phyloP scores from a whole-genome alignment of 2,329 filamentous ascomycete genomes.

The Ophiocordyceps camponoti-rufipedis region DNA sequence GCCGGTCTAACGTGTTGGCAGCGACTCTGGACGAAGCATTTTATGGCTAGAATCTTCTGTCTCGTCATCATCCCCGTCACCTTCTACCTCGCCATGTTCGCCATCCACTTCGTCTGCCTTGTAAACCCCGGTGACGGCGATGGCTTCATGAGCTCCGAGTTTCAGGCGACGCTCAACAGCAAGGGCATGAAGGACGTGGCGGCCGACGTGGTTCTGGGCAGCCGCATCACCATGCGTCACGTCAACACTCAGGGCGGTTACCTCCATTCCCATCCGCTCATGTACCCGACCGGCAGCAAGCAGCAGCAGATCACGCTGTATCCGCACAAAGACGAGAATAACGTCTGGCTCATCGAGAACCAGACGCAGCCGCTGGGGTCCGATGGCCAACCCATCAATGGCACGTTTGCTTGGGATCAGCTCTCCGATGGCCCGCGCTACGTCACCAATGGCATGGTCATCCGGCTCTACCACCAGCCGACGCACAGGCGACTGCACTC shows the following conservation, averaged over 20 bases:
- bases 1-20: conserved; percentile 11
- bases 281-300: conserved; percentile 96
- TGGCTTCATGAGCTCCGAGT: conserved; percentile 98
- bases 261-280: conserved; percentile 87
- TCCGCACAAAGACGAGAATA: conserved; percentile 98
- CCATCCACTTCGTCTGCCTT: conserved; percentile 85
- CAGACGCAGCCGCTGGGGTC: conserved; percentile 75
- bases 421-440: conserved; percentile 39
- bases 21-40: conserved; percentile 82
- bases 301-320: conserved; percentile 98
- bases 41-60: conserved; percentile 79
- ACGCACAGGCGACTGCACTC: conserved; percentile 88
- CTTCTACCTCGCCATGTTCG: conserved; percentile 96
- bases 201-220: conserved; percentile 79
- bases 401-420: conserved; percentile 69
- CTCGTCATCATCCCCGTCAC: conserved; percentile 72
- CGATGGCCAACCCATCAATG: conserved; percentile 60
- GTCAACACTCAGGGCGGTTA: conserved; percentile 97
- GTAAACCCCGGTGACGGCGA: conserved; percentile 93
- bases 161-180: conserved; percentile 90
- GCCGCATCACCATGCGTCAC: conserved; percentile 71
- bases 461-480: conserved; percentile 67
- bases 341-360: conserved; percentile 86
- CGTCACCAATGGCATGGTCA: conserved; percentile 61
- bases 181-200: conserved; percentile 94